Conservation (phyloP, 345 rosid species). For the Noccaea bulbosa region DNA sequence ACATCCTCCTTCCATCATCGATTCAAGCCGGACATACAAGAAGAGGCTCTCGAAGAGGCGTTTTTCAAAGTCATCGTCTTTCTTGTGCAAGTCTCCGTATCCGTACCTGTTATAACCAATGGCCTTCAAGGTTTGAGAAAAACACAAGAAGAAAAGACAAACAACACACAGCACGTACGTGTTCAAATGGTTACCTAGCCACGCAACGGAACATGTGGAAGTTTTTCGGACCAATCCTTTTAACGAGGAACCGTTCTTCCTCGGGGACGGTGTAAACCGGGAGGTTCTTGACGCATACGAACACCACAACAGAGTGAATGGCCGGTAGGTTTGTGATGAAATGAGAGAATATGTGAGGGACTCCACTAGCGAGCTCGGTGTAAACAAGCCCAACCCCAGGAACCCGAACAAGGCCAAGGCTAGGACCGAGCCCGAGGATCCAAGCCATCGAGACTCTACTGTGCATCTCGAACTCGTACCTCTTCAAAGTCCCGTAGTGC, state of each 20-base stretch:
- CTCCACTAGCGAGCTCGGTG: slow-evolving; percentile 79
- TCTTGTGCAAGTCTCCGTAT: slow-evolving; percentile 78
- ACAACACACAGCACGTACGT: no score
- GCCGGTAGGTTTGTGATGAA: slow-evolving; percentile 79
- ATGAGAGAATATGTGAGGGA: slow-evolving; percentile 80
- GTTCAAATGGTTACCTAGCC: slow-evolving; percentile 44
- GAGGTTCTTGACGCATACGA: slow-evolving; percentile 73
- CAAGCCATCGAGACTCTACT: slow-evolving; percentile 65
- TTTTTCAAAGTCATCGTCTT: slow-evolving; percentile 74
- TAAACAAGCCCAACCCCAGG: slow-evolving; percentile 85
- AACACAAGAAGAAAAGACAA: neutral
- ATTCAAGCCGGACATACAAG: slow-evolving; percentile 63
- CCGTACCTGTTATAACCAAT: slow-evolving; percentile 60
- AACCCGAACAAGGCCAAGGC: slow-evolving; percentile 74
- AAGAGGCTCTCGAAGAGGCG: slow-evolving; percentile 69
- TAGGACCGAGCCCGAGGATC: slow-evolving; percentile 57
- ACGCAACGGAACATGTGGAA: slow-evolving; percentile 87
- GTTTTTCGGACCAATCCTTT: slow-evolving; percentile 73
- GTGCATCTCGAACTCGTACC: slow-evolving; percentile 70
- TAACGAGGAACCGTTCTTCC: slow-evolving; percentile 77
- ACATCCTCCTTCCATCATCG: slow-evolving; percentile 72
- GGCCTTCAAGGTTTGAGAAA: no score
- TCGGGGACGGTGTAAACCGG: slow-evolving; percentile 84
- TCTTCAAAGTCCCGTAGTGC: slow-evolving; percentile 87
- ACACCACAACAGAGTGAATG: slow-evolving; percentile 75